Evolutionary conservation across 768 basidiomycete species (phyloP).

Genomic region (Lactarius sp.): DNA sequence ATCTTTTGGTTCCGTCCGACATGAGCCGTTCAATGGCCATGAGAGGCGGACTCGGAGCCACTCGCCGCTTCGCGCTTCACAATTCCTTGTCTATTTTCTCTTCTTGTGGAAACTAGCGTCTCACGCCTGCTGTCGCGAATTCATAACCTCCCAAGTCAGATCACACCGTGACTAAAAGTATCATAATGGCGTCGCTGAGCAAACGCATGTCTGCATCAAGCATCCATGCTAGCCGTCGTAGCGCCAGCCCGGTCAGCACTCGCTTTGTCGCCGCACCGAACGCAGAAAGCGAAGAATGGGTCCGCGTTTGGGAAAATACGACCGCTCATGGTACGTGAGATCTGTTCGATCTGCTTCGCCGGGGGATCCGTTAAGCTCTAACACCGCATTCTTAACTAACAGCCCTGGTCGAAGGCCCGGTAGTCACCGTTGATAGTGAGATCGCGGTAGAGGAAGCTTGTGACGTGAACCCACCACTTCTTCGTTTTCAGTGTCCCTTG

Average conservation of each 20-base stretch:
- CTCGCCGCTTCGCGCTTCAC: neutral
- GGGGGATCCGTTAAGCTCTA: neutral
- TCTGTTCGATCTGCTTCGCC: neutral
- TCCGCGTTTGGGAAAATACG: slow-evolving; percentile 51
- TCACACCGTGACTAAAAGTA: neutral
- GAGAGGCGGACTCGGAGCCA: no score
- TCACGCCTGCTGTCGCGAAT: no score
- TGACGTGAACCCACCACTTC: slow-evolving; percentile 45
- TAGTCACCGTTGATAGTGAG: slow-evolving; percentile 64
- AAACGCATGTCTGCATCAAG: slow-evolving; percentile 34
- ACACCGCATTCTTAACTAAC: neutral
- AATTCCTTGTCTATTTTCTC: neutral
- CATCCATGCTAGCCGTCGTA: slow-evolving; percentile 22
- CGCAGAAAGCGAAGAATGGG: slow-evolving; percentile 48
- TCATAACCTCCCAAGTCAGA: no score
- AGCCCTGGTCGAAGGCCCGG: slow-evolving; percentile 69
- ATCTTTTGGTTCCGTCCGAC: slow-evolving; percentile 3
- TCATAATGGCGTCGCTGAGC: slow-evolving; percentile 29
- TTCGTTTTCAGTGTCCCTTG: neutral
- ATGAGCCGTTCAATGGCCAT: no score
- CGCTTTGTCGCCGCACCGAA: slow-evolving; percentile 30
- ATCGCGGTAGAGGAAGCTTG: slow-evolving; percentile 79
- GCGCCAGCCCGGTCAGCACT: slow-evolving; percentile 20
- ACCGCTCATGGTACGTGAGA: slow-evolving; percentile 50
- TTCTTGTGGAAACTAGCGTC: neutral